Percentiles rank a stretch among this genome's conserved stretches.
Evolutionary conservation across 129 eudicot genomes (phyloP).

Genomic region (Tanacetum coccineum): DNA sequence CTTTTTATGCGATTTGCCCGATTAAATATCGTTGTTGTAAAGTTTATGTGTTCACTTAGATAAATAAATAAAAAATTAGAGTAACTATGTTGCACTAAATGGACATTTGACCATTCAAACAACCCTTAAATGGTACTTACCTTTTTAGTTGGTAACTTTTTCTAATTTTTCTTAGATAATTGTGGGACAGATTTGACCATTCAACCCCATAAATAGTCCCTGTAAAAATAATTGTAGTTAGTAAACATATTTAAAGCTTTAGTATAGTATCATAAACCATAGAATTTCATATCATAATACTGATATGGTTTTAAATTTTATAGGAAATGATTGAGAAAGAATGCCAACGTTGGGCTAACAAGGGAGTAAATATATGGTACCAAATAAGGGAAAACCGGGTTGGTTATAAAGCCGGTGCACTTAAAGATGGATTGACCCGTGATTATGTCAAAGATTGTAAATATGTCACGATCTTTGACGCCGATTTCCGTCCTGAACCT

Average conservation of each 20-base stretch:
- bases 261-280: no score
- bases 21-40: no score
- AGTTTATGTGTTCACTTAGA: no score
- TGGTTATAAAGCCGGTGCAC: constrained; percentile 96
- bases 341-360: constrained; percentile 87
- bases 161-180: neutral
- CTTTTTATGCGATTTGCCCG: no score
- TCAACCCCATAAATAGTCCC: no score
- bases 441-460: constrained; percentile 79
- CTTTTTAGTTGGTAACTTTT: neutral
- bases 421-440: constrained; percentile 77
- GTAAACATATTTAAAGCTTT: no score
- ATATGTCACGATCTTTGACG: constrained; percentile 84
- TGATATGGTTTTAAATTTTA: neutral
- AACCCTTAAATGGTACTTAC: neutral
- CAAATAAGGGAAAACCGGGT: constrained; percentile 80
- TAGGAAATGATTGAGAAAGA: constrained; percentile 92
- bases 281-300: no score
- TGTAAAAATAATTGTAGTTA: no score
- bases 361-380: constrained; percentile 74
- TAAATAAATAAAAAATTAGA: no score
- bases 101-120: constrained; percentile 1
- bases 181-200: no score
- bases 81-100: no score
- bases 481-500: constrained; percentile 93